A percentile compares a stretch with the other conserved stretches of the same genome.
Conservation (phyloP, 1,284 basidiomycete genomes). For the Tilletia caries region DNA sequence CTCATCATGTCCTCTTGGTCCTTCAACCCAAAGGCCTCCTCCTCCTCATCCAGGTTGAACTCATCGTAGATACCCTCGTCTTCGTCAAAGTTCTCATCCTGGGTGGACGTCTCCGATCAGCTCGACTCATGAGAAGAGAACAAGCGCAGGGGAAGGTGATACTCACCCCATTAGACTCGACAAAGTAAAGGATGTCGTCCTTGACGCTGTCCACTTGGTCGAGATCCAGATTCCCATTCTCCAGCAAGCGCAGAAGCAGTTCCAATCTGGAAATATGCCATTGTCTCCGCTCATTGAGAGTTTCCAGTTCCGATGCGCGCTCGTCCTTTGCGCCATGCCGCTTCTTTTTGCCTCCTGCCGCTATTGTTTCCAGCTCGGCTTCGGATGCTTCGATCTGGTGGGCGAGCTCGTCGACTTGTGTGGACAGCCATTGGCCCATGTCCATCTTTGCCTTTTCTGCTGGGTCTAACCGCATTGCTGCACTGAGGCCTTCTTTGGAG, state of each 20-base stretch:
- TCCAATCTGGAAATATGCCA: slow-evolving; percentile 95
- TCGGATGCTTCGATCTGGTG: slow-evolving; percentile 91
- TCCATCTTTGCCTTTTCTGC: slow-evolving; percentile 95
- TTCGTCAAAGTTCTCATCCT: slow-evolving; percentile 97
- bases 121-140: not conserved
- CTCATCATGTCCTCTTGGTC: slow-evolving; percentile 65
- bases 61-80: slow-evolving; percentile 98
- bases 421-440: slow-evolving; percentile 62
- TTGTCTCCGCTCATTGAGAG: slow-evolving; percentile 84
- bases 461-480: slow-evolving; percentile 89
- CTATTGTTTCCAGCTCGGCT: slow-evolving; percentile 87
- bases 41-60: slow-evolving; percentile 88
- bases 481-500: slow-evolving; percentile 95
- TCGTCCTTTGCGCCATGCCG: slow-evolving; percentile 60
- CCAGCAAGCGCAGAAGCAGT: slow-evolving; percentile 84
- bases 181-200: slow-evolving; percentile 95
- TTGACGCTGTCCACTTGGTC: slow-evolving; percentile 80
- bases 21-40: slow-evolving; percentile 59
- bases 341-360: slow-evolving; percentile 75
- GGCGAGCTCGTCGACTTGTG: slow-evolving; percentile 77
- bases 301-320: slow-evolving; percentile 77
- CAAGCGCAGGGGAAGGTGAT: not conserved
- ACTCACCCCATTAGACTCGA: slow-evolving; percentile 79
- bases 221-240: slow-evolving; percentile 82
- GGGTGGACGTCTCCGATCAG: slow-evolving; percentile 17